Evolutionary conservation across 169 alveolate genomes (phyloP), one percentile per base, ranked within the genome.

Genomic region (Plasmodium inui): DNA sequence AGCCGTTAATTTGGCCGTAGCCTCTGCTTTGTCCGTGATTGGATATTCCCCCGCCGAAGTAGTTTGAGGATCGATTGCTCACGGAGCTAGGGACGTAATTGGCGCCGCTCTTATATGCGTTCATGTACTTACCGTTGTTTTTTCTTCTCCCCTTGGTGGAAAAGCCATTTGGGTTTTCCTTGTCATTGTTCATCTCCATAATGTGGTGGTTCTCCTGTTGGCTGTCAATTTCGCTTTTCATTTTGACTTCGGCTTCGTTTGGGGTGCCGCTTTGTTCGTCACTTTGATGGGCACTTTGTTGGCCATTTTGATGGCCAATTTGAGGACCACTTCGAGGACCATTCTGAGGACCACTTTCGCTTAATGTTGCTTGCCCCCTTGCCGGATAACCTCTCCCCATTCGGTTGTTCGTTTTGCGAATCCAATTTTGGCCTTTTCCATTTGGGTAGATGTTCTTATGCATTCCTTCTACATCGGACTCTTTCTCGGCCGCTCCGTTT

Each of bases 91-190:
- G 39, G 44, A 57, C 55, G 80, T 86, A 57, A 34, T 71, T 19
- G 26, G 83, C 41, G 67, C 26, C 80, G 17, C 80, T 67, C 67
- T 86, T 86, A 55, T 78, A 86, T 19, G n/a, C 46, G 41, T 86
- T 86, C 10, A 74, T 14, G 81, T 86, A 50, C 0, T 86, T 44
- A n/a, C 41, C 30, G 30, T 74, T 50, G 79, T 76, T 73, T 55
- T 76, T 86, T 70, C 78, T 84, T 81, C 67, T 86, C 28, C 81
- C 26, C 70, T 86, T 86, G 39, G 22, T 26, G 78, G 50, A 7
- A 73, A 86, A 73, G 70, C 10, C 57, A 26, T 86, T 76, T 86
- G 61, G 61, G 22, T 50, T 50, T 0, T 12, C 61, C 19, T 3
- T 50, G 22, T 50, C 61, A 8, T 14, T 44, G 5, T 44, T 44